Evolutionary conservation across 2,329 filamentous ascomycete species (phyloP), one percentile per base, ranked within the genome.

Genomic region (Fusarium lyarnte): DNA sequence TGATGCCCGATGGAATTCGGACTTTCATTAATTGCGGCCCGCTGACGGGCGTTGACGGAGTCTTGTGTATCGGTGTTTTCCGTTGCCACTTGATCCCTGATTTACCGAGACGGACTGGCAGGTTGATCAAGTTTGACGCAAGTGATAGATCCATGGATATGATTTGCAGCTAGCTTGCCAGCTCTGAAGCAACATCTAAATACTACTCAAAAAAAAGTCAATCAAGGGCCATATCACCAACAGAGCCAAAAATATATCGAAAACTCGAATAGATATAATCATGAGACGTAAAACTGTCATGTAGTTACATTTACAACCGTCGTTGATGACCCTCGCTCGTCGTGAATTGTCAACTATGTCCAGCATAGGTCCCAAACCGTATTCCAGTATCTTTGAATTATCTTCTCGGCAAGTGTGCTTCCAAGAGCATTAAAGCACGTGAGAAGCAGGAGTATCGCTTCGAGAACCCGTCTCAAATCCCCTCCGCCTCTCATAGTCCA

Each of bases 371-470:
- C 70, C 72, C 52, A 61, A 64, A 51, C 54, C 38, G 57, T 65
- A 46, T 46, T 58, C 42, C 65, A 59, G 45, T 52, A 53, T 57
- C 60, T 78, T 78, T 78, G 76, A 78, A 78, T 65, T 75, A 75
- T 65, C 66, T 55, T 49, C 52, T 59, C 53, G 58, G 36, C 53
- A 67, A 67, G 61, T 59, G 57, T 51, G 58, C 59, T 38, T 63
- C 51, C 35, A 55, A 49, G 57, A 46, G 31, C 41, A 63, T 43
- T 61, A 38, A 47, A 51, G 31, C 52, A 47, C 16, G 31, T 35
- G 25, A 52, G 41, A 42, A 52, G 36, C 54, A 43, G 66, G 67
- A 69, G 52, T 43, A 73, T 27, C 53, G 58, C 61, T 46, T 63
- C 27, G 54, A 72, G 67, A 67, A 74, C 53, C 69, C 35, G 45